Evolutionary conservation across 768 basidiomycete genomes (phyloP).

Genomic region (Botryobasidium botryosum): DNA sequence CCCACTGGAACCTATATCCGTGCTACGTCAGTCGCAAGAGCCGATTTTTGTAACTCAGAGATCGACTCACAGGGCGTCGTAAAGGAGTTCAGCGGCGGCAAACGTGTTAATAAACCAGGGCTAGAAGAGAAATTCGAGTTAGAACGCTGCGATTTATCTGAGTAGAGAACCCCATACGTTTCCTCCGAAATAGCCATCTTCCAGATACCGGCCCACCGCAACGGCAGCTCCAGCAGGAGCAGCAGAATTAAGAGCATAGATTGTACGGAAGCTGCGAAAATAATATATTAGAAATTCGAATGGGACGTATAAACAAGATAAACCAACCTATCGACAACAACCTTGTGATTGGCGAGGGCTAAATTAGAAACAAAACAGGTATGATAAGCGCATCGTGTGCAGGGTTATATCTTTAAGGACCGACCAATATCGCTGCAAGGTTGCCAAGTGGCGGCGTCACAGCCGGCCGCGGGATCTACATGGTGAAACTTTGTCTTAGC

Average conservation of each 20-base stretch:
- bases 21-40: no score
- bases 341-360: slow-evolving; percentile 40
- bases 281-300: no score
- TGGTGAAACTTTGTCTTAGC: no score
- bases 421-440: no score
- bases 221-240: slow-evolving; percentile 36
- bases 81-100: slow-evolving; percentile 44
- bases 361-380: slow-evolving; percentile 68
- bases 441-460: slow-evolving; percentile 60
- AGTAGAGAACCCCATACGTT: no score
- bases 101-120: slow-evolving; percentile 61
- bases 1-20: no score
- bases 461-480: slow-evolving; percentile 56
- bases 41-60: no score
- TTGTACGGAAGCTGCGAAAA: no score
- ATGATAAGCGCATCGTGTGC: no score
- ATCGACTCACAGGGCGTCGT: slow-evolving; percentile 52
- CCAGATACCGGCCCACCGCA: slow-evolving; percentile 59
- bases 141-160: no score
- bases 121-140: slow-evolving; percentile 19
- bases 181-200: slow-evolving; percentile 57
- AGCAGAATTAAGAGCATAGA: slow-evolving; percentile 50
- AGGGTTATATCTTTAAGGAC: no score
- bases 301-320: no score
- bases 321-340: slow-evolving; percentile 57